Evolutionary conservation across 352 stramenopile genomes (phyloP), one percentile per base, ranked within the genome.

Genomic region (Pythium diclinum): DNA sequence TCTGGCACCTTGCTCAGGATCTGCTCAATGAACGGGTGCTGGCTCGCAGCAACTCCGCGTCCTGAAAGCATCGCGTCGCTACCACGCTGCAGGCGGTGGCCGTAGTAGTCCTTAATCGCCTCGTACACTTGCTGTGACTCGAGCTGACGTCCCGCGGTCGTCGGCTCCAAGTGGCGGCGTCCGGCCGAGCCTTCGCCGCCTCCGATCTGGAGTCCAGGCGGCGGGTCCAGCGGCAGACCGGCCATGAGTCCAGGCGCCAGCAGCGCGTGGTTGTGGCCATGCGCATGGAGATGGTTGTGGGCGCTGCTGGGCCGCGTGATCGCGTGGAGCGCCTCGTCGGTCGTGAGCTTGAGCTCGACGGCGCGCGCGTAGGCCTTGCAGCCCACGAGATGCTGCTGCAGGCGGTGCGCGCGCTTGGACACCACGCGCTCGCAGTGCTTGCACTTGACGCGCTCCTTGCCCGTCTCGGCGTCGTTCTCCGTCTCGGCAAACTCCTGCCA

Each of bases 11-110:
- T 90, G 11, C 68, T 70, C 32, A 97, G 74, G 13, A 74, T 73
- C 25, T 87, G n/a, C 25, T 67, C 69, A 61, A 97, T 85, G 33
- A 65, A 54, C 38, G 57, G 59, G 68, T 63, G 56, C 16, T 65
- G 58, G 6, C 32, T 19, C n/a, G 17, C 54, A 16, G 23, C 60
- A 2, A 78, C 87, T 53, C 72, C 83, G 60, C 86, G 92, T 6
- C 85, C 85, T 36, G 90, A 89, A 6, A 87, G 88, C 68, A 88
- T 79, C 5, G 92, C 66, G 66, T 91, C 83, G 19, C 75, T 78
- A 51, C 72, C 72, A 59, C 79, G 63, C 19, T 93, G 74, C 13
- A 79, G 59, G 2, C 63, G 57, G 30, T 76, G 73, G 32, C 73
- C 73, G 38, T 83, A 83, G 61, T 81, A 83, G 40, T 77, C 68